Base-by-base conservation (phyloP, 805 yeast species). In the Starmerella apis region DNA sequence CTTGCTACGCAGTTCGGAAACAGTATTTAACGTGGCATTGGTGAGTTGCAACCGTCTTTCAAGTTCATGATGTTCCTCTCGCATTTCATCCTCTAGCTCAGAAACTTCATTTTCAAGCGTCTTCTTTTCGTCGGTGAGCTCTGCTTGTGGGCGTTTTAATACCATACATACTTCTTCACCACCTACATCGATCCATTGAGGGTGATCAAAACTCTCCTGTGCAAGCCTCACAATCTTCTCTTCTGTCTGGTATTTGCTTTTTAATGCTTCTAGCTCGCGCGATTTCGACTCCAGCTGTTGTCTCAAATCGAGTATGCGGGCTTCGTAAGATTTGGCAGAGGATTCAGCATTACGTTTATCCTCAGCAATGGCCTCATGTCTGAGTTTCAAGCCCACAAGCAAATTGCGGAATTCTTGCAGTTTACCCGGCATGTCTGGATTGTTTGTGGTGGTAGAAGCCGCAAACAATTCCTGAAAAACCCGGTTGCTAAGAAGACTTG, bases 231-330 rank as follows among this genome's bases (percentile, higher is more conserved):
- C 27, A 3, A 47, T 42, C 18, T 36, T 31, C 37, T 43, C 46
- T 35, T 31, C 64, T 55, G 14, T 41, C 32, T 19, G 47, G 11
- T 18, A 43, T 43, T 55, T 57, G 1, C 63, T 61, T 53, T 50
- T 30, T 43, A 50, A 36, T 27, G 36, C 38, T 25, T 52, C 54
- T 13, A 61, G 53, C 35, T 57, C 61, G 11, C 20, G 47, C 5
- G 58, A 45, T 44, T 55, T 47, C 10, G 43, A 46, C 10, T 43
- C 44, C 23, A 58, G 45, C 14, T 47, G 48, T 5, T 10, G 13
- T 14, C 31, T 30, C 19, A 42, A 24, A 3, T 45, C 46, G 2
- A 30, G 9, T 16, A 45, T 16, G 11, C 25, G 18, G 1, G 25
- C 13, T 39, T 36, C 35, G 30, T 37, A 25, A 13, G n/a, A 46